Evolutionary conservation across 306 rosid species (phyloP).

Genomic region (Cucumis cinereus): DNA sequence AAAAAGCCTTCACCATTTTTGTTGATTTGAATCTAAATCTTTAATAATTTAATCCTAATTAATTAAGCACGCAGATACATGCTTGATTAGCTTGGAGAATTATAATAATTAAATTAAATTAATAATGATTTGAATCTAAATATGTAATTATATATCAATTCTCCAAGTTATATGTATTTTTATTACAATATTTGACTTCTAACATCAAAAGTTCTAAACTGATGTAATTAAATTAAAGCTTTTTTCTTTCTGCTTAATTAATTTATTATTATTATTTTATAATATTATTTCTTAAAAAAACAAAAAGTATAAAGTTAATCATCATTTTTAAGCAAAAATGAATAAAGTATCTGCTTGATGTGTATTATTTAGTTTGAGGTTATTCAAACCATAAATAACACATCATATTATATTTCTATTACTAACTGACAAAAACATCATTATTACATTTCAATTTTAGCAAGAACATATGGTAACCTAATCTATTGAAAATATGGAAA

Average conservation of each 20-base stretch:
- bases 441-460: neutral
- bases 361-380: neutral
- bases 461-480: neutral
- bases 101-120: neutral
- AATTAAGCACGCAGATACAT: conserved; percentile 1
- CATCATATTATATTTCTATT: neutral
- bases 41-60: neutral
- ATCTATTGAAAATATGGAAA: neutral
- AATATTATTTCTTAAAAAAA: no score
- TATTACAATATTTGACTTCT: neutral
- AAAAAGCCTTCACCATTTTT: neutral
- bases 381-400: neutral
- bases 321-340: neutral
- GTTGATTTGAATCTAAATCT: neutral
- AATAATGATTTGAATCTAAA: neutral
- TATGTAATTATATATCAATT: neutral
- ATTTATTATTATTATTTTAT: no score
- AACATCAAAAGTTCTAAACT: neutral
- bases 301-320: no score
- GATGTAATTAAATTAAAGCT: neutral
- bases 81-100: neutral
- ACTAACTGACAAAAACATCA: neutral
- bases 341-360: neutral
- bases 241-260: no score
- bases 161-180: neutral